These are phyloP conservation scores for Rhodosporidiobolus odoratus DNA, from an alignment of 768 basidiomycete genomes.

Conservation along the genomic window DNA sequence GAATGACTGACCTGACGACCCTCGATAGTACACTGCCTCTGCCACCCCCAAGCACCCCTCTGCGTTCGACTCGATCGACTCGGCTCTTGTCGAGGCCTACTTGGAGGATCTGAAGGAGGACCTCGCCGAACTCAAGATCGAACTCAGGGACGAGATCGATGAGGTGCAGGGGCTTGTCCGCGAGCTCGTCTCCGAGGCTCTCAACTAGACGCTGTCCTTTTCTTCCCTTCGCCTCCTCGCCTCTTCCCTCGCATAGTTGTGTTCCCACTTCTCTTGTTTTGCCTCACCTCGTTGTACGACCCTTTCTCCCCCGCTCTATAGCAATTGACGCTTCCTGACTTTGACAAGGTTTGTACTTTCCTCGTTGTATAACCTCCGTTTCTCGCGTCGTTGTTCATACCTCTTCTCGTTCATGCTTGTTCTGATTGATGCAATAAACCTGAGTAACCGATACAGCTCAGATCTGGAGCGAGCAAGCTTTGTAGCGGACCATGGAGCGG, in stretches of 20 bases:
- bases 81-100: constrained; percentile 21
- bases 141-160: constrained; percentile 2
- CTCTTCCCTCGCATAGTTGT: too few species aligned
- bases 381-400: too few species aligned
- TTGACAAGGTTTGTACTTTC: too few species aligned
- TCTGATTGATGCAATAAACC: too few species aligned
- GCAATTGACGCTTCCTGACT: too few species aligned
- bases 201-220: background rate
- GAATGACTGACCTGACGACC: background rate
- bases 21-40: constrained; percentile 2
- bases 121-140: constrained; percentile 22
- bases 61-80: constrained; percentile 1
- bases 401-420: too few species aligned
- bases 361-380: too few species aligned
- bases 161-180: constrained; percentile 24
- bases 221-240: background rate
- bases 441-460: too few species aligned
- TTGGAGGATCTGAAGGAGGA: constrained; percentile 31
- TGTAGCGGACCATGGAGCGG: too few species aligned
- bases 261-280: background rate
- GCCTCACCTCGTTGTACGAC: too few species aligned
- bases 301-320: too few species aligned
- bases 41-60: constrained; percentile 1
- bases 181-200: constrained; percentile 6
- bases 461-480: too few species aligned